Conservation (phyloP, 306 rosid species). For the Sesbania bispinosa region DNA sequence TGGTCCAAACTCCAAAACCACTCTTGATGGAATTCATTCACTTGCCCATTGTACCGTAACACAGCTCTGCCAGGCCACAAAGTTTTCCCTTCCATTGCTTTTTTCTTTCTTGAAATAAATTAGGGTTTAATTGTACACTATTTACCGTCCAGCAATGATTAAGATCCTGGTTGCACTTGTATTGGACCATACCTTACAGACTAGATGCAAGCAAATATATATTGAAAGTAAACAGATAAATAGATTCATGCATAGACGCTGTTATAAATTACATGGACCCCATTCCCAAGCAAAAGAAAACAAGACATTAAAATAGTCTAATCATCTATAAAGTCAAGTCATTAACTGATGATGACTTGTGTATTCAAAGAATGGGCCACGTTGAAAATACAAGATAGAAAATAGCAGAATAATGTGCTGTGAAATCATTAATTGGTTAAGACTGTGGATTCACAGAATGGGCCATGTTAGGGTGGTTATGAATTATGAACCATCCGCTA, state of each 20-base stretch:
- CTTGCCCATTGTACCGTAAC: not conserved
- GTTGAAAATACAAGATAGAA: slow-evolving; percentile 7
- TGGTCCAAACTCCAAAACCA: not conserved
- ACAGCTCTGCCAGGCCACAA: not conserved
- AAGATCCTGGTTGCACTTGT: not conserved
- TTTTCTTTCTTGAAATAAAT: not conserved
- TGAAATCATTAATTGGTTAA: slow-evolving; percentile 26
- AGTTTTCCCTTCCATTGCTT: not conserved
- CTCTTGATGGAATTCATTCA: not conserved
- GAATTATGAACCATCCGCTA: slow-evolving; percentile 4
- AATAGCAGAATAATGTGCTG: not conserved
- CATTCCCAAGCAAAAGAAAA: slow-evolving; percentile 3
- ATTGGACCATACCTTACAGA: not conserved
- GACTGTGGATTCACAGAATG: not conserved
- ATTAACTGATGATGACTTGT: slow-evolving; percentile 13
- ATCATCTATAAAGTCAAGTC: slow-evolving; percentile 12
- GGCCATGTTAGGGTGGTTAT: slow-evolving; percentile 25
- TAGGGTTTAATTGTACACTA: not conserved
- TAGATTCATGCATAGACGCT: too few species aligned
- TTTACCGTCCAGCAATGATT: not conserved
- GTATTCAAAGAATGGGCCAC: slow-evolving; percentile 32
- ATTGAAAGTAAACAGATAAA: too few species aligned
- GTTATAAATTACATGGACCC: slow-evolving; percentile 17
- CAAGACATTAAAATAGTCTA: not conserved
- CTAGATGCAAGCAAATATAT: too few species aligned